Conservation (phyloP, 2,329 filamentous ascomycete species). For the Diaporthe batatas region DNA sequence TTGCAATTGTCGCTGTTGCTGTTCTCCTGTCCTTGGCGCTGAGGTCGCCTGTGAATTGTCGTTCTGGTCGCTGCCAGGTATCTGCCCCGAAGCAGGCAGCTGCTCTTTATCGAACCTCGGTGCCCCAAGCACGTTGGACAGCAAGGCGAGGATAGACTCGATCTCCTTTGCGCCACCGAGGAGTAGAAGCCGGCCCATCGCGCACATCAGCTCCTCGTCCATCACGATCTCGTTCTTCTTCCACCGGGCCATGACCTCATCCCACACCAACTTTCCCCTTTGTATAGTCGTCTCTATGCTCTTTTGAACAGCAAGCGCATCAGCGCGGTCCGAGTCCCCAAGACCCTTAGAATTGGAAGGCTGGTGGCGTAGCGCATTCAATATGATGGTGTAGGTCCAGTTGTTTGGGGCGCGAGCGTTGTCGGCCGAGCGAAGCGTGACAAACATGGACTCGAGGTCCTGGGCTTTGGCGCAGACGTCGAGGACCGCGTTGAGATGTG, state of each 20-base stretch:
- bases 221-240: constrained; percentile 75
- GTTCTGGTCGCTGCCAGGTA: constrained; percentile 43
- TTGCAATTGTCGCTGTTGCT: not conserved
- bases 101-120: constrained; percentile 59
- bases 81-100: constrained; percentile 46
- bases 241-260: constrained; percentile 84
- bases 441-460: constrained; percentile 86
- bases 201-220: constrained; percentile 82
- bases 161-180: constrained; percentile 73
- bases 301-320: constrained; percentile 49
- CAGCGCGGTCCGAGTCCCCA: constrained; percentile 46
- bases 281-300: constrained; percentile 64
- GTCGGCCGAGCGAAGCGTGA: constrained; percentile 79
- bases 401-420: constrained; percentile 74
- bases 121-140: constrained; percentile 87
- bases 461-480: constrained; percentile 80
- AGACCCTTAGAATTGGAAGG: constrained; percentile 51
- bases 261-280: constrained; percentile 83
- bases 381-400: constrained; percentile 84
- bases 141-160: constrained; percentile 78
- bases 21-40: not conserved
- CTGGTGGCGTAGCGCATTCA: constrained; percentile 78
- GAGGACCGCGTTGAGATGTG: constrained; percentile 91
- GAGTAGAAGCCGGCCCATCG: constrained; percentile 85
- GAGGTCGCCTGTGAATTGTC: not conserved